Evolutionary conservation across 805 yeast genomes (phyloP).

Genomic region (Cyberlindnera galapagoensis): DNA sequence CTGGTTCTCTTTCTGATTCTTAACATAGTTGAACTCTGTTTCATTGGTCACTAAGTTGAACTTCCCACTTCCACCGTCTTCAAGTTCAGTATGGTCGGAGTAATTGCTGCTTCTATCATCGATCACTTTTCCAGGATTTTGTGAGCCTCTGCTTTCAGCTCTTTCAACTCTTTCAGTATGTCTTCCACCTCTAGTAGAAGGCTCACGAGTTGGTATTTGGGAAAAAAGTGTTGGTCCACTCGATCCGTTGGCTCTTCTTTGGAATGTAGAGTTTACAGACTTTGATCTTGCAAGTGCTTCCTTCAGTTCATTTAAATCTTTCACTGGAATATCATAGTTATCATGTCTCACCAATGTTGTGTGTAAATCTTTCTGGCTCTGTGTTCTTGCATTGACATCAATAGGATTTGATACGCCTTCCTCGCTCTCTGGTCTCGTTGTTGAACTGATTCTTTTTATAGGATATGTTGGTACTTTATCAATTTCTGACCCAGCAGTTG

Average conservation of each 20-base stretch:
- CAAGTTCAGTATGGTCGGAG: too few relatives aligned
- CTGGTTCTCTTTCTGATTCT: constrained; percentile 1
- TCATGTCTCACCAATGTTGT: constrained; percentile 1
- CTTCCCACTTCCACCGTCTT: neutral
- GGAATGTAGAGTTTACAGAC: constrained; percentile 9
- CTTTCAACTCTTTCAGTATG: constrained; percentile 2
- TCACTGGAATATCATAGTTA: constrained; percentile 1
- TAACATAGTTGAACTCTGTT: constrained; percentile 11
- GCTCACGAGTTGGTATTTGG: too few relatives aligned
- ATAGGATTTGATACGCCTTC: too few relatives aligned
- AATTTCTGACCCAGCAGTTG: too few relatives aligned
- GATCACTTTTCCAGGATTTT: neutral
- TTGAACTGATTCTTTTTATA: too few relatives aligned
- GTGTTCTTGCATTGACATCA: too few relatives aligned
- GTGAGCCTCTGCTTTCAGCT: neutral
- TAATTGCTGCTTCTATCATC: too few relatives aligned
- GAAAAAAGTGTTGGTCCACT: too few relatives aligned
- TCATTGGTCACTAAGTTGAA: constrained; percentile 8
- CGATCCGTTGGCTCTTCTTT: neutral
- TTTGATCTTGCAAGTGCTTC: constrained; percentile 9
- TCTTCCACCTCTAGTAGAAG: too few relatives aligned
- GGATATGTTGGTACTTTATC: too few relatives aligned
- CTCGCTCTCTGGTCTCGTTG: too few relatives aligned
- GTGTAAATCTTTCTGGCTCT: too few relatives aligned
- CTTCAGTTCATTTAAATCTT: constrained; percentile 9